Evolutionary conservation across 305 asterid genomes (phyloP), one percentile per base, ranked within the genome.

Genomic region (Solanum hybrid): DNA sequence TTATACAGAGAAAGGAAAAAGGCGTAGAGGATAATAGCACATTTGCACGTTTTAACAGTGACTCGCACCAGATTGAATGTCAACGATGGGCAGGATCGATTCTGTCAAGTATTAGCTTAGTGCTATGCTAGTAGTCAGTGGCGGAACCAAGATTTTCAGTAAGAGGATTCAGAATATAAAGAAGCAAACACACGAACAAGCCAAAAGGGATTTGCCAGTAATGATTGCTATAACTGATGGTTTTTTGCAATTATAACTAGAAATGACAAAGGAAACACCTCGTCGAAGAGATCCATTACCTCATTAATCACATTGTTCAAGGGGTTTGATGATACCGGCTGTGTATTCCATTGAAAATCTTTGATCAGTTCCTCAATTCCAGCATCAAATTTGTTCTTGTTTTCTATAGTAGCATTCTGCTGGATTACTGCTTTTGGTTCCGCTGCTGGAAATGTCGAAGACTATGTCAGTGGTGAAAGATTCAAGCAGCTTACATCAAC

Each of bases 351-450:
- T 32, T 34, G 84, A 51, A 86, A 86, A 85, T 87, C 91, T 76
- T 90, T 87, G 10, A 90, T 76, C 17, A 90, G 89, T 41, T 90
- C 89, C 86, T 90, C 91, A 86, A 90, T 89, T 34, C 91, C 91
- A 20, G 91, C 82, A 75, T 89, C 91, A 84, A 89, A 89, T 84
- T 89, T 84, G 85, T 24, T 89, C 83, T 83, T 89, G 38, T 61
- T 72, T 39, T 45, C 81, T 37, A 27, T 38, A 31, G 29, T 31
- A 6, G 73, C 79, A 24, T 84, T 84, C 20, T 73, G 41, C 86
- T 89, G 13, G 57, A 32, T 38, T 37, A 36, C 70, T 32, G 86
- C 34, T 72, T 72, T 82, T 41, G 31, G 29, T 73, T 75, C 89
- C 1, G 6, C 91, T 38, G 77, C 89, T 89, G 86, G 65, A 83